Percentiles rank a stretch among this genome's conserved stretches.
These are phyloP conservation scores for Tylopilus sp. DNA, from an alignment of 768 basidiomycete genomes.

Conservation along the genomic window DNA sequence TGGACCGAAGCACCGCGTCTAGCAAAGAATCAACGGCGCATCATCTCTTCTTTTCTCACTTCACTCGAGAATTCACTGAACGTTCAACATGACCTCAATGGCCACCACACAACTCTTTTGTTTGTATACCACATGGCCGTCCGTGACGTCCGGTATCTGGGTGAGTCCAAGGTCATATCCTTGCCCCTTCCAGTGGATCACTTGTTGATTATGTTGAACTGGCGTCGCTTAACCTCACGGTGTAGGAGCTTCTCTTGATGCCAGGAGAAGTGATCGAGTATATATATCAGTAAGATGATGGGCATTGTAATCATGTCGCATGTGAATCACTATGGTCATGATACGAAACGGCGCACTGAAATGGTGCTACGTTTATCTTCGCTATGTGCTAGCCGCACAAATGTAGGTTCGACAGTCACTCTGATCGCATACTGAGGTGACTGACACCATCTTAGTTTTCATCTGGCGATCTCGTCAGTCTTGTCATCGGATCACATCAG, in stretches of 20 bases:
- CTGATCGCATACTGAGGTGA: neutral
- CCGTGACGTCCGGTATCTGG: slow-evolving; percentile 5
- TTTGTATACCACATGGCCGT: slow-evolving; percentile 3
- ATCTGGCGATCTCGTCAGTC: slow-evolving; percentile 4
- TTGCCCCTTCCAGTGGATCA: neutral
- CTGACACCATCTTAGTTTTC: slow-evolving; percentile 4
- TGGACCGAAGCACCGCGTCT: neutral
- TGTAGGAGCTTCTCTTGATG: slow-evolving; percentile 28
- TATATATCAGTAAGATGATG: slow-evolving; percentile 28
- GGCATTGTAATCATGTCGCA: too few species aligned
- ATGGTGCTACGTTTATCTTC: slow-evolving; percentile 18
- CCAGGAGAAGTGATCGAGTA: slow-evolving; percentile 25
- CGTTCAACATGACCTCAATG: slow-evolving; percentile 3
- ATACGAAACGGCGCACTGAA: slow-evolving; percentile 11
- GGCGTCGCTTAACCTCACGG: slow-evolving; percentile 23
- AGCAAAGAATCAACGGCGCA: neutral
- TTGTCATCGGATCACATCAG: slow-evolving; percentile 8
- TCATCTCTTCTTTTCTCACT: neutral
- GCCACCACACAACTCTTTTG: neutral
- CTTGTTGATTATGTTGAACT: slow-evolving; percentile 11
- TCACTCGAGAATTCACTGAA: neutral
- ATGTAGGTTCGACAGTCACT: slow-evolving; percentile 2
- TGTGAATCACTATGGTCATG: slow-evolving; percentile 1
- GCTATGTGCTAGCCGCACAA: slow-evolving; percentile 13
- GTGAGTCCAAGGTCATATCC: slow-evolving; percentile 4